Evolutionary conservation across 768 basidiomycete species (phyloP).

Genomic region (Lactarius akahatsu): DNA sequence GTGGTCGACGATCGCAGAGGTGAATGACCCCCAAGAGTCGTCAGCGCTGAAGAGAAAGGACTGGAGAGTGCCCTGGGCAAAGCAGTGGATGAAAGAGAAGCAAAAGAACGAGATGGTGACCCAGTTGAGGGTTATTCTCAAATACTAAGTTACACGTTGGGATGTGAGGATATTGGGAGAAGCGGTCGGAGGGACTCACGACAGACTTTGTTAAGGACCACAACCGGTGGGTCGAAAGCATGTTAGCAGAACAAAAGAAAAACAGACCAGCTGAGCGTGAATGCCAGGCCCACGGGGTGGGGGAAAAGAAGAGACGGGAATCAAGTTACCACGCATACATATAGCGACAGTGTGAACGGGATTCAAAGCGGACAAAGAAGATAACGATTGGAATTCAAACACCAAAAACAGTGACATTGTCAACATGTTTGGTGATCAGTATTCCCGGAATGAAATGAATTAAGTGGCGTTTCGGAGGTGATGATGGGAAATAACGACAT

Average conservation of each 20-base stretch:
- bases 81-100: constrained; percentile 50
- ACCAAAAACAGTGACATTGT: not conserved
- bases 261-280: constrained; percentile 22
- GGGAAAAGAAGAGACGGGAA: not conserved
- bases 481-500: not conserved
- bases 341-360: not conserved
- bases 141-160: constrained; percentile 29
- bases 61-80: constrained; percentile 52
- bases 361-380: not conserved
- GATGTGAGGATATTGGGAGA: not conserved
- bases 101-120: constrained; percentile 47
- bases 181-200: constrained; percentile 4
- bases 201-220: constrained; percentile 10
- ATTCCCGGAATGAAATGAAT: not conserved
- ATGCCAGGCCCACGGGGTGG: not conserved
- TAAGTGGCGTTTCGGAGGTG: not conserved
- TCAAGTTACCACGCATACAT: not conserved
- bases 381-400: not conserved
- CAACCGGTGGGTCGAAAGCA: constrained; percentile 2
- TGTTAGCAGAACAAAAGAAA: not conserved
- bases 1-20: constrained; percentile 39
- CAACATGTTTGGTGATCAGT: not conserved
- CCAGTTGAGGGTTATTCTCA: constrained; percentile 36
- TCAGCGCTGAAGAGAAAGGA: constrained; percentile 50
- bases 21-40: constrained; percentile 39